A percentile compares a stretch with the other conserved stretches of the same genome.
Conservation (phyloP, 352 stramenopile genomes). For the Phytophthora constricta region DNA sequence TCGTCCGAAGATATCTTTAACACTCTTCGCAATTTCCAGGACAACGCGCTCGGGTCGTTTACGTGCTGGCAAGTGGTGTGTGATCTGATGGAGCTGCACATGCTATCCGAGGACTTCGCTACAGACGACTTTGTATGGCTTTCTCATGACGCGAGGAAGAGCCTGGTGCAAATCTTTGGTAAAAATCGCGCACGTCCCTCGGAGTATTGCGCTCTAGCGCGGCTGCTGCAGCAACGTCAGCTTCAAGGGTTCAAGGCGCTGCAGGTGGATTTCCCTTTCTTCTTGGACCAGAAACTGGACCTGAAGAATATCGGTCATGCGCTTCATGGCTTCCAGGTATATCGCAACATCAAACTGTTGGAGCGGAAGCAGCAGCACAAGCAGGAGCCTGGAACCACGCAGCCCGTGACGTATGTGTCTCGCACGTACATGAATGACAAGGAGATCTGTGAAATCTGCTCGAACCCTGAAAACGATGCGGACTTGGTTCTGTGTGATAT, state of each 20-base stretch:
- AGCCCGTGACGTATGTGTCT: constrained; percentile 66
- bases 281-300: constrained; percentile 80
- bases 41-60: constrained; percentile 83
- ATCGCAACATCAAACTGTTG: constrained; percentile 86
- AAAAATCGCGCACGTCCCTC: constrained; percentile 73
- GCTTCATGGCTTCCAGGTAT: constrained; percentile 81
- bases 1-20: constrained; percentile 67
- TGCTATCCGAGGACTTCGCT: constrained; percentile 61
- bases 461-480: constrained; percentile 63
- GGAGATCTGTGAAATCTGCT: constrained; percentile 75
- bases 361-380: constrained; percentile 76
- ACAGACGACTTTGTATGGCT: constrained; percentile 85
- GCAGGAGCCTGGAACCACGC: constrained; percentile 61
- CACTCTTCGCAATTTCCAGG: constrained; percentile 64
- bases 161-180: constrained; percentile 84
- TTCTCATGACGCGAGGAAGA: constrained; percentile 78
- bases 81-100: constrained; percentile 79
- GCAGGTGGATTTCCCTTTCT: constrained; percentile 81
- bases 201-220: constrained; percentile 71
- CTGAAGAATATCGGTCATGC: constrained; percentile 87
- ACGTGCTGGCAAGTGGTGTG: constrained; percentile 88
- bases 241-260: constrained; percentile 84
- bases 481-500: constrained; percentile 81
- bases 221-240: constrained; percentile 78
- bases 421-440: constrained; percentile 80